Base-by-base conservation (phyloP, 1,139 yeast genomes). In the Yamadazyma conglobata region DNA sequence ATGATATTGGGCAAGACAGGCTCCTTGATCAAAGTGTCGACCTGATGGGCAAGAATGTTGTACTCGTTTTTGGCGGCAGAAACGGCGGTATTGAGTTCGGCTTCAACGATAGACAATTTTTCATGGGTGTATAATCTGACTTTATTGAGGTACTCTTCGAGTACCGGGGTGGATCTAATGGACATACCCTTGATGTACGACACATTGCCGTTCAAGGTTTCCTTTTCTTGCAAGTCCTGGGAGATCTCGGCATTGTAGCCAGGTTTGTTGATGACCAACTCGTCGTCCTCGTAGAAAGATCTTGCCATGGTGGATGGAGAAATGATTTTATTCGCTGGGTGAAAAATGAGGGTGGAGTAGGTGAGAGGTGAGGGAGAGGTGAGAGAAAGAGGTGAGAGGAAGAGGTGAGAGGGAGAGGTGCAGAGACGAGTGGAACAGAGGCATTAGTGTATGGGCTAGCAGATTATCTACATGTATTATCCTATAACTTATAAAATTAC, bases 1-100 rank as follows among this genome's bases (percentile, higher is more conserved):
- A 77, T 66, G 27, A 69, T 51, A 33, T 62, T 61, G 12, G 85
- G 85, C 37, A 79, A 64, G 3, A 74, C 56, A 3, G 77, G 77
- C 34, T 68, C 74, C 31, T 52, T 50, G 22, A 67, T 52, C 16
- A 57, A 25, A 3, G 52, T 33, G 13, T 50, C 35, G 24, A 60
- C 46, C 22, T 50, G 51, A n/a, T 40, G 30, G 22, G 51, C 43
- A 6, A 71, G 31, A 19, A 47, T 44, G 12, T 43, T 39, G 30
- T 54, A 37, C 44, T 75, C 79, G 38, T 73, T 70, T 19, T 36
- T 33, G 7, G 59, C 42, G 2, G 78, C 76, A n/a, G 73, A 56
- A 28, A 52, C 57, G 36, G 67, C 71, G 10, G 73, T 73, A 5
- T 52, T 56, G 12, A 60, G 42, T 44, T 73, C 79, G 18, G 77